A percentile compares a stretch with the other conserved stretches of the same genome.
phyloP scores from a whole-genome alignment of 2,329 filamentous ascomycete genomes.

The Pseudogymnoascus sp. region DNA sequence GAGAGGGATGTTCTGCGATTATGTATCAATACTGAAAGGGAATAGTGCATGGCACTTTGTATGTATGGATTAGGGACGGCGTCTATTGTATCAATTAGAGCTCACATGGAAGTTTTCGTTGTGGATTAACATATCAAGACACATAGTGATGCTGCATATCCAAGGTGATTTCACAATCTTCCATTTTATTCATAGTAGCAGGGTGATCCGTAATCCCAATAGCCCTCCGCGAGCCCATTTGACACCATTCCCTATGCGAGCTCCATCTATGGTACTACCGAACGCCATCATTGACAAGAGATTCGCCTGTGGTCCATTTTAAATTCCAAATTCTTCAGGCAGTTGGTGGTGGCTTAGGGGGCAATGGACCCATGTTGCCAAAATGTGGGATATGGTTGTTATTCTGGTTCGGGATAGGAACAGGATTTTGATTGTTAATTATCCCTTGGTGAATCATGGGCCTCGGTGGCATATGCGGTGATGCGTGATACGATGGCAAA shows the following conservation, averaged over 20 bases:
- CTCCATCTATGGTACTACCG: slow-evolving; percentile 9
- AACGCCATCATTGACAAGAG: slow-evolving; percentile 8
- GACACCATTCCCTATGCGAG: slow-evolving; percentile 9
- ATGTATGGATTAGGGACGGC: slow-evolving; percentile 6
- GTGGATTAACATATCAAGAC: neutral
- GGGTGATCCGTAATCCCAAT: slow-evolving; percentile 2
- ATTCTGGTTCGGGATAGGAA: neutral
- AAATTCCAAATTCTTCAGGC: slow-evolving; percentile 19
- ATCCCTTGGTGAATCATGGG: slow-evolving; percentile 28
- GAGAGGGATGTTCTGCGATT: neutral
- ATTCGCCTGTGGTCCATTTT: slow-evolving; percentile 3
- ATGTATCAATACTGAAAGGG: slow-evolving; percentile 4
- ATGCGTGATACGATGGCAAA: slow-evolving; percentile 29
- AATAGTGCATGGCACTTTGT: neutral
- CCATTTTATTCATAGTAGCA: slow-evolving; percentile 8
- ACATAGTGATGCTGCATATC: neutral
- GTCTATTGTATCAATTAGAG: neutral
- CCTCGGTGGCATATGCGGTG: slow-evolving; percentile 28
- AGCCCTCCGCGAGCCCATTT: neutral
- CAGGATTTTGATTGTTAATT: slow-evolving; percentile 2
- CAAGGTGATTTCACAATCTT: neutral
- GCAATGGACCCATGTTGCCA: slow-evolving; percentile 44
- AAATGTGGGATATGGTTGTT: slow-evolving; percentile 46
- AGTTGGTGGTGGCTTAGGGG: slow-evolving; percentile 44
- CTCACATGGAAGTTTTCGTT: neutral